Evolutionary conservation across 208 protist species (phyloP).

Genomic region (Crithidia bombi): DNA sequence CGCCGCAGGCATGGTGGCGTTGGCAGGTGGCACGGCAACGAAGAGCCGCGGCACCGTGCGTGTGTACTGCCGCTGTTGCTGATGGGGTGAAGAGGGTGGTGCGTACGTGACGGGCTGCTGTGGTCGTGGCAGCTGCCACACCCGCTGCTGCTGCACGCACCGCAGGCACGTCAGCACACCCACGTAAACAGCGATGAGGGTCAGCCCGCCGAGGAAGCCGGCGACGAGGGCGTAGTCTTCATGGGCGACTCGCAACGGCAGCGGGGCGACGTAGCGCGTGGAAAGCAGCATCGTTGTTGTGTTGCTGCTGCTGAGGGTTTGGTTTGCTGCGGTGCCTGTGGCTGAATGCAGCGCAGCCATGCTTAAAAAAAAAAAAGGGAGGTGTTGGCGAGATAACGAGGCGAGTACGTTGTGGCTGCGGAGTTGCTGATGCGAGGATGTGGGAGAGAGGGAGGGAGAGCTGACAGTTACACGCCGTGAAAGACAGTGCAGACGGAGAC

Average conservation of each 20-base stretch:
- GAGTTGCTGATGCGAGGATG: no score
- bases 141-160: neutral
- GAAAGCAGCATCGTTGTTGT: neutral
- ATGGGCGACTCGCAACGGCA: constrained; percentile 25
- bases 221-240: constrained; percentile 48
- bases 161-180: constrained; percentile 20
- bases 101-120: no score
- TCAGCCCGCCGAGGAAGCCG: constrained; percentile 33
- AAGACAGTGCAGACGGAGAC: no score
- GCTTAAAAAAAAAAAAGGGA: constrained; percentile 3
- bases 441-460: no score
- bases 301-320: neutral
- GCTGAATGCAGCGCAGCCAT: neutral
- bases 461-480: no score
- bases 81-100: neutral
- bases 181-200: constrained; percentile 28
- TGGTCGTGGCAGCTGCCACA: neutral
- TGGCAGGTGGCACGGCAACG: neutral
- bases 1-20: neutral
- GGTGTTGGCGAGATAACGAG: neutral
- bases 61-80: constrained; percentile 3
- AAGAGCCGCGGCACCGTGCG: neutral
- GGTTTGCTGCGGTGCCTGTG: neutral
- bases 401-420: no score
- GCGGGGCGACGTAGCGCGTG: constrained; percentile 1